Evolutionary conservation across 1,284 basidiomycete genomes (phyloP), one percentile per base, ranked within the genome.

Genomic region (Bjerkandera adusta): DNA sequence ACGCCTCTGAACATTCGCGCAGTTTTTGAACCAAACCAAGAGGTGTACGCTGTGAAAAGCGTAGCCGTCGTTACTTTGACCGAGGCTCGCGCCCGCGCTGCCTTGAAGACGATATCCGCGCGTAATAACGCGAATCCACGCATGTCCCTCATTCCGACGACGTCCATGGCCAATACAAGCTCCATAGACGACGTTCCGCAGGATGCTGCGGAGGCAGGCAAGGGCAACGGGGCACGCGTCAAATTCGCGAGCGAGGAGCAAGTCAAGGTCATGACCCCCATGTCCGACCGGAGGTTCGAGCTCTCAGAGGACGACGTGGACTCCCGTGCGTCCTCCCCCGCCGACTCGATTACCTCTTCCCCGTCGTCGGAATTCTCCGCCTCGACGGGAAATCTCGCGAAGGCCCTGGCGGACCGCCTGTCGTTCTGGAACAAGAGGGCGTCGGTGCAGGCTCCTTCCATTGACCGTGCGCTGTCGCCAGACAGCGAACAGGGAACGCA

Each of bases 371-470:
- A 76, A 36, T 64, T 72, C 16, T 73, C 76, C 11, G 63, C 68
- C 4, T 64, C 68, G 18, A 68, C 68, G 4, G 71, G 77, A 3
- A 75, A 76, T 11, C 68, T 87, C 5, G 75, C 77, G 34, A 85
- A 82, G 58, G 74, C 77, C 1, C 63, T 89, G 11, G 76, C 83
- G 5, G 69, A 72, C 12, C 76, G 81, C 36, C 68, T 89, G 29
- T 86, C 86, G 1, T 89, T 89, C 58, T 89, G 88, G 87, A 77
- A 68, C 43, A 68, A 72, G 37, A 58, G 78, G 11, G 71, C 79
- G 10, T 75, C 70, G 55, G 68, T 73, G 47, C 67, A 57, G 30
- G 35, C 43, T 15, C 34, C 61, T 12, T 35, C 47, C 5, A 49
- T 39, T 29, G 15, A 35, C 26, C 36, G 41, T 43, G 50, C 29